Evolutionary conservation across 345 rosid species (phyloP).

Genomic region (Salix viminalis): DNA sequence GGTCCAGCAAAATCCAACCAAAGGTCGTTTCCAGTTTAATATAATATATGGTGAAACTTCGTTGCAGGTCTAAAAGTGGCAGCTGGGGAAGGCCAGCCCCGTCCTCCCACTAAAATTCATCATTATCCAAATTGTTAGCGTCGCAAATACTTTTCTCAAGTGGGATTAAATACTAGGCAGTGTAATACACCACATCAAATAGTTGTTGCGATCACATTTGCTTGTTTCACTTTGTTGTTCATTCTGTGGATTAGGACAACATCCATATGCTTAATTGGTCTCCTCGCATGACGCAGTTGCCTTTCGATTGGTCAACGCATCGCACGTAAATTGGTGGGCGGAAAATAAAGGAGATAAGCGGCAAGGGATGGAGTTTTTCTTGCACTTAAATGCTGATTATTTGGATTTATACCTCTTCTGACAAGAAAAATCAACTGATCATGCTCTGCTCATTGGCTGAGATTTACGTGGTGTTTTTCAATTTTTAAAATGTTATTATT

Average conservation of each 20-base stretch:
- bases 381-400: too few species aligned
- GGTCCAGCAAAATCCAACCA: neutral
- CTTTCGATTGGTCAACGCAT: slow-evolving; percentile 1
- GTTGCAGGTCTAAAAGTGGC: neutral
- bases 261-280: neutral
- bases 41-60: too few species aligned
- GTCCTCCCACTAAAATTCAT: neutral
- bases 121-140: neutral
- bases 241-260: neutral
- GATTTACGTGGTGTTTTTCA: too few species aligned
- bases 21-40: neutral
- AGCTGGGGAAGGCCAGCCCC: neutral
- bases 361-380: neutral
- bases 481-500: too few species aligned
- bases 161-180: neutral
- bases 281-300: neutral
- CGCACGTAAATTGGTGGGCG: neutral
- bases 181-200: neutral
- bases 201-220: neutral
- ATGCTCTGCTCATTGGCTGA: too few species aligned
- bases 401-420: slow-evolving; percentile 3
- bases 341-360: neutral
- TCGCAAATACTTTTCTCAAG: neutral
- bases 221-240: neutral
- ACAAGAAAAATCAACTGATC: neutral